Conservation (phyloP, 805 yeast genomes). For the Candida taoyuanica region DNA sequence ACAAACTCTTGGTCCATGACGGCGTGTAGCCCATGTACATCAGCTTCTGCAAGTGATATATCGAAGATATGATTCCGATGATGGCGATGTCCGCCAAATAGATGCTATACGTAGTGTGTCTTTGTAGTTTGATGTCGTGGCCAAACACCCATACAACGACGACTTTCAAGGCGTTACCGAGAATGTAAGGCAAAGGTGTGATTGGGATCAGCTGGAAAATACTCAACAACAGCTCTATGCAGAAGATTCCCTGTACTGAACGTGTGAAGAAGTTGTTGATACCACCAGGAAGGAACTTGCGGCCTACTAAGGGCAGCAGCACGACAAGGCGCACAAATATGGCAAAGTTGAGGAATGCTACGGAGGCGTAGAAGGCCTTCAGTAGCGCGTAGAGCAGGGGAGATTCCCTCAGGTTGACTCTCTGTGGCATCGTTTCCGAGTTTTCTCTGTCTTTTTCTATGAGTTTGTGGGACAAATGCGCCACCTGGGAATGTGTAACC, state of each 20-base stretch:
- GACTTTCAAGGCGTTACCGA: constrained; percentile 9
- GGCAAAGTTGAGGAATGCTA: constrained; percentile 23
- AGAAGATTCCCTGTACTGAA: background rate
- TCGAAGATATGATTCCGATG: constrained; percentile 11
- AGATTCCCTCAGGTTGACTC: constrained; percentile 17
- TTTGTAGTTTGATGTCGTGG: constrained; percentile 8
- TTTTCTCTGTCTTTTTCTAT: background rate
- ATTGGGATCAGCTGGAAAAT: constrained; percentile 11
- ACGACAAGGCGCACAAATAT: constrained; percentile 42
- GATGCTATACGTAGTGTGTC: constrained; percentile 15
- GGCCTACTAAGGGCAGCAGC: constrained; percentile 60
- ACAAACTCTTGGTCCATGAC: constrained; percentile 2
- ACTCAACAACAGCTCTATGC: constrained; percentile 10
- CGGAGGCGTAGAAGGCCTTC: constrained; percentile 7
- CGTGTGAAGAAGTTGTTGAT: constrained; percentile 55
- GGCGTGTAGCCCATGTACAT: constrained; percentile 13
- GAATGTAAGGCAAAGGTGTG: constrained; percentile 1
- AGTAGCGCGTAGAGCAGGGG: constrained; percentile 6
- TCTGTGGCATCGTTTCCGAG: constrained; percentile 16
- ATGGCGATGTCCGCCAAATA: constrained; percentile 9
- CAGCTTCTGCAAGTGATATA: constrained; percentile 19
- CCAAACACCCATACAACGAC: constrained; percentile 3
- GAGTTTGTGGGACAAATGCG: background rate
- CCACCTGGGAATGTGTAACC: background rate
- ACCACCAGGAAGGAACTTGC: constrained; percentile 63